Percentiles rank a stretch among this genome's conserved stretches.
Conservation (phyloP, 176 grass and related monocot species). For the Carex littledalei region DNA sequence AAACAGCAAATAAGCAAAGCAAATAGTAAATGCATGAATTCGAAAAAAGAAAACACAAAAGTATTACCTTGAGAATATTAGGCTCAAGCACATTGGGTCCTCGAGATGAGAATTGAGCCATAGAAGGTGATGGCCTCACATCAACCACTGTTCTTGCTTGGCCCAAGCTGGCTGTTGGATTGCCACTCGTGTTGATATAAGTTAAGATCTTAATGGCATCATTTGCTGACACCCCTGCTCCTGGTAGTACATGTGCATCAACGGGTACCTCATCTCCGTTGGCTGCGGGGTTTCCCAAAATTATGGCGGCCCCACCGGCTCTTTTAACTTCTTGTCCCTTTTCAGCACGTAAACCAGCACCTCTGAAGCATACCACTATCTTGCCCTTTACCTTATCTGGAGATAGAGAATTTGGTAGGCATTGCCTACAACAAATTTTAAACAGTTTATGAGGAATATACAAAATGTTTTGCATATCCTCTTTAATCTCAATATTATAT, state of each 20-base stretch:
- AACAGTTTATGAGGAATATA: not conserved
- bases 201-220: conserved; percentile 37
- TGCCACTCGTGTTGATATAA: conserved; percentile 48
- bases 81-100: conserved; percentile 75
- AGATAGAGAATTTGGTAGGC: conserved; percentile 68
- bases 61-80: conserved; percentile 67
- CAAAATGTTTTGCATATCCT: not conserved
- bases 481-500: not conserved
- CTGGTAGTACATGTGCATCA: conserved; percentile 77
- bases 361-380: conserved; percentile 77
- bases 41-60: not conserved
- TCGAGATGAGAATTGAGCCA: conserved; percentile 90
- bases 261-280: conserved; percentile 69
- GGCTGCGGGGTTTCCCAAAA: conserved; percentile 60
- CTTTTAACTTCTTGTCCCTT: conserved; percentile 90
- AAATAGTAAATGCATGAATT: not conserved
- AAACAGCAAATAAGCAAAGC: not conserved
- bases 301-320: conserved; percentile 70
- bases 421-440: conserved; percentile 46
- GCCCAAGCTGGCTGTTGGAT: conserved; percentile 36
- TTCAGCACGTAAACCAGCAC: conserved; percentile 50
- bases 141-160: conserved; percentile 43
- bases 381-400: conserved; percentile 54
- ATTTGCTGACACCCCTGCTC: conserved; percentile 48
- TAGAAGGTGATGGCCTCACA: conserved; percentile 60